Conservation (phyloP, 352 stramenopile genomes). For the Globisporangium nunn region DNA sequence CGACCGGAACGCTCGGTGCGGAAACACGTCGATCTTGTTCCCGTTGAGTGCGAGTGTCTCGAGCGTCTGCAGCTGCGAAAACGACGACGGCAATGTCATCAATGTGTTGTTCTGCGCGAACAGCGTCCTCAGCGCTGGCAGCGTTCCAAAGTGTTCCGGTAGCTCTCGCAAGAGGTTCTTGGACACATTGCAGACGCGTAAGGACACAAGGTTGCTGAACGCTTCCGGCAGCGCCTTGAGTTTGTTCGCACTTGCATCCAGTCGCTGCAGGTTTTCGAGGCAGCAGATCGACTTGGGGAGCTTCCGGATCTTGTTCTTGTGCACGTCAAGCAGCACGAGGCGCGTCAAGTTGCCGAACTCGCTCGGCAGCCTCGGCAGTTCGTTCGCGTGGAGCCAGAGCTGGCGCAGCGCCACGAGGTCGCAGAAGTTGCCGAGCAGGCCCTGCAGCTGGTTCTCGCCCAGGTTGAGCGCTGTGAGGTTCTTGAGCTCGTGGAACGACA, state of each 20-base stretch:
- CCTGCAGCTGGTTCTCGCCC: conserved; percentile 34
- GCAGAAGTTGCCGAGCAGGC: conserved; percentile 47
- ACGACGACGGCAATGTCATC: conserved; percentile 32
- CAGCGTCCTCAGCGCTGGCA: conserved; percentile 21
- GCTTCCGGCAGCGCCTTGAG: conserved; percentile 30
- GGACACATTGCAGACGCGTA: conserved; percentile 33
- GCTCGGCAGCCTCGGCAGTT: conserved; percentile 4
- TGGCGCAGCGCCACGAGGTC: conserved; percentile 26
- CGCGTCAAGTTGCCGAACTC: conserved; percentile 27
- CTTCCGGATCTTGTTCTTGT: conserved; percentile 30
- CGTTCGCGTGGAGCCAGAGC: conserved; percentile 27
- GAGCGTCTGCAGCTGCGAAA: conserved; percentile 26
- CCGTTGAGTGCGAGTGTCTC: conserved; percentile 31
- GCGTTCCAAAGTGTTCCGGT: conserved; percentile 29
- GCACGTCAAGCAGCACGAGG: conserved; percentile 34
- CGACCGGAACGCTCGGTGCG: conserved; percentile 12
- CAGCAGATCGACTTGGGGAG: conserved; percentile 47
- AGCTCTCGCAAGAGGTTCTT: conserved; percentile 33
- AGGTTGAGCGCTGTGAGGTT: conserved; percentile 30
- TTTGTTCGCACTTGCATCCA: conserved; percentile 40
- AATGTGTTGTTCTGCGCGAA: conserved; percentile 31
- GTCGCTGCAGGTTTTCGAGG: conserved; percentile 18
- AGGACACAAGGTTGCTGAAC: conserved; percentile 34
- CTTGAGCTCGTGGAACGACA: conserved; percentile 44
- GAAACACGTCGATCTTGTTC: conserved; percentile 45